Conservation (phyloP, 768 basidiomycete genomes). For the Phaeotremella skinneri region DNA sequence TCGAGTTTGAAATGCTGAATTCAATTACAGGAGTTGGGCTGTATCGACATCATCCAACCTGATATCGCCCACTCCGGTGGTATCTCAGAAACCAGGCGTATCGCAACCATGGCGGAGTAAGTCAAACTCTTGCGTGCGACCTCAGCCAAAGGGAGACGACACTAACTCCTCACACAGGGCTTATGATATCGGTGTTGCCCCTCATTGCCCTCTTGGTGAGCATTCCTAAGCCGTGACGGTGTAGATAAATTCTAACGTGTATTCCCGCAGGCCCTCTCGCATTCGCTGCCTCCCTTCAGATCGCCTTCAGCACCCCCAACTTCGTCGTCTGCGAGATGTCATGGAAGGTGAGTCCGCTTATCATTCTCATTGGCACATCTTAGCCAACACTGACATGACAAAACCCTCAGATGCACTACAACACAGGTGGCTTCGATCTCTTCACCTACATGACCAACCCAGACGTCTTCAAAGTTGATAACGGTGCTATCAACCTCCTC, state of each 20-base stretch:
- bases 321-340: conserved; percentile 54
- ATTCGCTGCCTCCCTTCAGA: conserved; percentile 67
- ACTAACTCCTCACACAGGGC: conserved; percentile 30
- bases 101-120: conserved; percentile 48
- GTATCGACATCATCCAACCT: conserved; percentile 48
- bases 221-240: not conserved
- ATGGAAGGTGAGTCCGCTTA: conserved; percentile 32
- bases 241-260: conserved; percentile 2
- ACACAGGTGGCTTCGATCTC: conserved; percentile 47
- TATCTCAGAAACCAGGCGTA: conserved; percentile 48
- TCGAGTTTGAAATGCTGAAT: not conserved
- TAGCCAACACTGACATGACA: not conserved
- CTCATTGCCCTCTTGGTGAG: conserved; percentile 62
- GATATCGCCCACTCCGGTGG: conserved; percentile 49
- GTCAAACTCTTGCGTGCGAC: conserved; percentile 4
- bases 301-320: conserved; percentile 62
- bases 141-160: not conserved
- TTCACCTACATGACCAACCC: conserved; percentile 51
- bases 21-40: conserved; percentile 31
- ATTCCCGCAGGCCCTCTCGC: conserved; percentile 62
- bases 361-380: not conserved
- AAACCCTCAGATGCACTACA: conserved; percentile 41
- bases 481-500: conserved; percentile 39
- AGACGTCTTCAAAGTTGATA: conserved; percentile 48
- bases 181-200: conserved; percentile 68